Percentiles rank a stretch among this genome's conserved stretches.
These are phyloP conservation scores for Primulina tabacum DNA, from an alignment of 257 asterid species.

Conservation along the genomic window DNA sequence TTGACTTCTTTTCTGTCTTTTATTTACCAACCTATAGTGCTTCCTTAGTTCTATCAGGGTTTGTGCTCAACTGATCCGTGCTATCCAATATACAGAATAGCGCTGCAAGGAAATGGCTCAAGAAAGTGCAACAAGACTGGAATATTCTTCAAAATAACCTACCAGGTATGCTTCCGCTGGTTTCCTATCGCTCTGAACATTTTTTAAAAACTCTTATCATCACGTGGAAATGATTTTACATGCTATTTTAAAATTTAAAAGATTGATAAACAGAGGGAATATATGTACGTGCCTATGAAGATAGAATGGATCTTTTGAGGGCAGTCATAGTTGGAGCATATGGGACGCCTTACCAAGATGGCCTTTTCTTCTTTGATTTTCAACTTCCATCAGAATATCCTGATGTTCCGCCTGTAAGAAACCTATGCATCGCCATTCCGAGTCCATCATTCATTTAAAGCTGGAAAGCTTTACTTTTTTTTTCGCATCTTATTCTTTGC, in stretches of 20 bases:
- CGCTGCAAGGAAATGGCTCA: constrained; percentile 93
- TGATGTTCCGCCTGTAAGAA: constrained; percentile 88
- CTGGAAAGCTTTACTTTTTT: background rate
- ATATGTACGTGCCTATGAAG: constrained; percentile 93
- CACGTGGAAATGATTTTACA: constrained; percentile 20
- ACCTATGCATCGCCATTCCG: background rate
- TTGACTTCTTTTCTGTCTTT: constrained; percentile 1
- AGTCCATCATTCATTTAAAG: background rate
- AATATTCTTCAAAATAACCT: constrained; percentile 90
- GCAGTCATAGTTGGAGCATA: constrained; percentile 97
- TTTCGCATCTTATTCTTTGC: constrained; percentile 12
- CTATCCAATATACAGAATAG: constrained; percentile 50
- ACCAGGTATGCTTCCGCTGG: constrained; percentile 56
- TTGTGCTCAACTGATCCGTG: constrained; percentile 1
- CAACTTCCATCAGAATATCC: constrained; percentile 95
- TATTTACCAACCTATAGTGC: constrained; percentile 7
- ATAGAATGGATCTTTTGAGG: constrained; percentile 97
- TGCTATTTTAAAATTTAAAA: constrained; percentile 17
- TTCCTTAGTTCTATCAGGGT: background rate
- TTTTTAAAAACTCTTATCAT: constrained; percentile 23
- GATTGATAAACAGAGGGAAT: constrained; percentile 64
- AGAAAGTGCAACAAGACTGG: constrained; percentile 97
- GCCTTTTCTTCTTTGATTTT: constrained; percentile 95
- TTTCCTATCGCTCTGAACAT: constrained; percentile 18
- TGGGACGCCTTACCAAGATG: constrained; percentile 99